Percentiles rank a stretch among this genome's conserved stretches.
Evolutionary conservation across 371 early-diverging fungal species (phyloP).

Genomic region (Fennellomyces sp.): DNA sequence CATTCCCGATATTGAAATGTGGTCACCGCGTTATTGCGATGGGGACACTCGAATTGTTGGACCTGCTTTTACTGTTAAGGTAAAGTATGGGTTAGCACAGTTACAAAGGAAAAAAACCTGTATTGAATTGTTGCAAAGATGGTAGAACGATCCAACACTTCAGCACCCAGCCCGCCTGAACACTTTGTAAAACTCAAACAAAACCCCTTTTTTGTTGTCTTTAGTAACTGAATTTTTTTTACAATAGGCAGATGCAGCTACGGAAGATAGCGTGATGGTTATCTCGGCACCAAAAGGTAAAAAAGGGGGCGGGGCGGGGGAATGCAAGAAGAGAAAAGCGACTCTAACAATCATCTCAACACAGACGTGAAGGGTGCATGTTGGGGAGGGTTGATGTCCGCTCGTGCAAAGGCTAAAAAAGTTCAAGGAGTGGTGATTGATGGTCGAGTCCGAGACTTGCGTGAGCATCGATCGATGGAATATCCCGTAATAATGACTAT

Average conservation of each 20-base stretch:
- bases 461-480: conserved; percentile 62
- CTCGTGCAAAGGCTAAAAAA: conserved; percentile 67
- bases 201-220: background rate
- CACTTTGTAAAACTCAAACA: conserved; percentile 62
- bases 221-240: background rate
- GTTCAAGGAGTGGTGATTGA: conserved; percentile 75
- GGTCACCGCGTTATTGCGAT: conserved; percentile 65
- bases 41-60: conserved; percentile 69
- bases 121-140: conserved; percentile 30
- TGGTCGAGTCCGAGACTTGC: conserved; percentile 76
- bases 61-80: conserved; percentile 79
- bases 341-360: background rate
- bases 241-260: conserved; percentile 60
- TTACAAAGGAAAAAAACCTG: background rate
- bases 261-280: conserved; percentile 64
- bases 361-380: conserved; percentile 69
- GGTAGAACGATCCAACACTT: conserved; percentile 50
- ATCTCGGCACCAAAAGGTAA: conserved; percentile 66
- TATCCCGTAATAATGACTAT: conserved; percentile 77
- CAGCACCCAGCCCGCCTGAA: conserved; percentile 42
- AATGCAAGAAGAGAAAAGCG: background rate
- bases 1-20: conserved; percentile 68
- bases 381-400: conserved; percentile 85
- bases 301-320: background rate
- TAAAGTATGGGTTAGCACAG: conserved; percentile 12